These are phyloP conservation scores for Agrostemma githago DNA, from an alignment of 148 eudicot species.

Conservation along the genomic window DNA sequence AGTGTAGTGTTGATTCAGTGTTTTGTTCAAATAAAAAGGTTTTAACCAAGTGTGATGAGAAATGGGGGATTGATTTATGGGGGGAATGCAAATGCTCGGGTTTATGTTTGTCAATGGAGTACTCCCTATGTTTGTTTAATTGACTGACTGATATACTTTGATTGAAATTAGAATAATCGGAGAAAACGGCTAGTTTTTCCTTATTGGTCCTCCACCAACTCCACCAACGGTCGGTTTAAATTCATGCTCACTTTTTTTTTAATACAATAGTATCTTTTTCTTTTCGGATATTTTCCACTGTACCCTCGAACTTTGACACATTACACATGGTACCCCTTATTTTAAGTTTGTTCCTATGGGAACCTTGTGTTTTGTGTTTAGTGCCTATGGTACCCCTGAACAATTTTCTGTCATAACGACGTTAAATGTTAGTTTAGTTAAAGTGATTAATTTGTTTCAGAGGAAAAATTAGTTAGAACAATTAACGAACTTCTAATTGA, in stretches of 20 bases:
- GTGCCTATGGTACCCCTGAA: too few species aligned
- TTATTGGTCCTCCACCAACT: slow-evolving; percentile 11
- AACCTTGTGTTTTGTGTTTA: too few species aligned
- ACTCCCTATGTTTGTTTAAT: slow-evolving; percentile 4
- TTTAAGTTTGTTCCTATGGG: too few species aligned
- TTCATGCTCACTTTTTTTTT: neutral
- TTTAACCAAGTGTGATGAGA: neutral
- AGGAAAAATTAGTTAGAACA: too few species aligned
- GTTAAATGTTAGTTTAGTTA: too few species aligned
- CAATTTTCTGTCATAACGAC: too few species aligned
- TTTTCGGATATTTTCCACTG: too few species aligned
- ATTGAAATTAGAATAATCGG: neutral
- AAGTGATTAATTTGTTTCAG: too few species aligned
- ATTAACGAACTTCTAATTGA: too few species aligned
- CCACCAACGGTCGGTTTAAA: slow-evolving; percentile 19
- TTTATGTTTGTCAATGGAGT: neutral
- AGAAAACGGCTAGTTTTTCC: slow-evolving; percentile 32
- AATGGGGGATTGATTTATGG: neutral
- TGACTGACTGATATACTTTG: neutral
- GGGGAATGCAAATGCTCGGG: slow-evolving; percentile 1
- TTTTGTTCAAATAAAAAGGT: neutral
- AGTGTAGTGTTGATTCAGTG: neutral
- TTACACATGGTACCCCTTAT: too few species aligned
- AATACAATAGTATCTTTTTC: too few species aligned
- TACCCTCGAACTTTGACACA: too few species aligned